These are phyloP conservation scores for Trichoderma breve DNA, from an alignment of 2,329 filamentous ascomycete species.

Conservation along the genomic window DNA sequence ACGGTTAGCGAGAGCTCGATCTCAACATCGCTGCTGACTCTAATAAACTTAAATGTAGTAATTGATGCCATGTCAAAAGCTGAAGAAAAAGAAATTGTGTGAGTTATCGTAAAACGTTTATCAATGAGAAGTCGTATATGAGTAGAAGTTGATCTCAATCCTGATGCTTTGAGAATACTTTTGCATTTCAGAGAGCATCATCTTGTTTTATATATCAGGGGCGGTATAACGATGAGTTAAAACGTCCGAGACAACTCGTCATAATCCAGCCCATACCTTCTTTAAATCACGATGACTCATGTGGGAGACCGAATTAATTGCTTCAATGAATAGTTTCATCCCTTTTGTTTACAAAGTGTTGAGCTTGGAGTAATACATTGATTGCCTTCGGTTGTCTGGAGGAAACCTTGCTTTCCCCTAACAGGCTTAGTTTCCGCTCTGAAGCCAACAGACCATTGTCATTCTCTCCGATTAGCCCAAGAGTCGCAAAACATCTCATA, in stretches of 20 bases:
- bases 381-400: background rate
- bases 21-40: background rate
- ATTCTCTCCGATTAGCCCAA: background rate
- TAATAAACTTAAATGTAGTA: background rate
- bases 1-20: background rate
- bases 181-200: background rate
- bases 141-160: background rate
- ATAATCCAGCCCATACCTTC: background rate
- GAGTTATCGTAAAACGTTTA: background rate
- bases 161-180: background rate
- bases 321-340: background rate
- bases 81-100: background rate
- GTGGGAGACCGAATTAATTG: background rate
- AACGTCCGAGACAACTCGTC: background rate
- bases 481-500: background rate
- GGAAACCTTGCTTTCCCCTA: background rate
- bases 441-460: background rate
- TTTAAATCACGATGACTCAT: background rate
- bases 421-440: background rate
- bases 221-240: background rate
- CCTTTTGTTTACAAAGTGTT: background rate
- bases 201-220: background rate
- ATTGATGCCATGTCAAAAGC: background rate
- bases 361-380: background rate
- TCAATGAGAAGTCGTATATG: background rate